These are phyloP conservation scores for Dittrichia graveolens DNA, from an alignment of 129 eudicot species.

Conservation along the genomic window DNA sequence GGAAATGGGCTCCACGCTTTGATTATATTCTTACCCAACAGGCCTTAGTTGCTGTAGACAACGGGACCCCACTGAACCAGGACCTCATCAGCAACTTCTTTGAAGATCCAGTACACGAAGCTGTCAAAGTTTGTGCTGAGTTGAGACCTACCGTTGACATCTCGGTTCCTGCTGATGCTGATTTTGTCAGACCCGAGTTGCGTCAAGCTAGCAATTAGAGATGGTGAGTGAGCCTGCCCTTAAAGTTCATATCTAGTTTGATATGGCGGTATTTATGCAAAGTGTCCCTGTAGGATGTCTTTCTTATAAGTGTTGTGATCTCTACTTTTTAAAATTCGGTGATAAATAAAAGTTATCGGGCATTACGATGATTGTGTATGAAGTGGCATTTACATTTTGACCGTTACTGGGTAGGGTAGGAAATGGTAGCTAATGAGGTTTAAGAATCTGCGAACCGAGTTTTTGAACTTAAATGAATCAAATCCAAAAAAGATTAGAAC, in stretches of 20 bases:
- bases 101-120: constrained; percentile 88
- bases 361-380: background rate
- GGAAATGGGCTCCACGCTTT: constrained; percentile 98
- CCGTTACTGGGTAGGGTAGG: no score
- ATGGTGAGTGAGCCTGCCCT: background rate
- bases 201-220: constrained; percentile 58
- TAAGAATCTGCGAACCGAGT: no score
- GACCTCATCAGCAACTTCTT: constrained; percentile 92
- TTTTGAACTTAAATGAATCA: no score
- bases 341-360: constrained; percentile 14
- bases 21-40: constrained; percentile 93
- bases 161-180: constrained; percentile 92
- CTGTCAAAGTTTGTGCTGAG: constrained; percentile 91
- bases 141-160: constrained; percentile 95
- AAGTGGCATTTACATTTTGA: no score
- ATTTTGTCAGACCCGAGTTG: constrained; percentile 93
- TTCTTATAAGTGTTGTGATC: constrained; percentile 17
- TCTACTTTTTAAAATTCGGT: constrained; percentile 16
- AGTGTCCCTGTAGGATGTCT: constrained; percentile 1
- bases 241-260: constrained; percentile 12
- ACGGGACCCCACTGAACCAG: constrained; percentile 58
- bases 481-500: no score
- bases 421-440: no score
- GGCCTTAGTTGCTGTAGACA: constrained; percentile 91
- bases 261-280: background rate